A percentile compares a stretch with the other conserved stretches of the same genome.
phyloP scores from a whole-genome alignment of 441 rosid species.

The Croton laevigatus region DNA sequence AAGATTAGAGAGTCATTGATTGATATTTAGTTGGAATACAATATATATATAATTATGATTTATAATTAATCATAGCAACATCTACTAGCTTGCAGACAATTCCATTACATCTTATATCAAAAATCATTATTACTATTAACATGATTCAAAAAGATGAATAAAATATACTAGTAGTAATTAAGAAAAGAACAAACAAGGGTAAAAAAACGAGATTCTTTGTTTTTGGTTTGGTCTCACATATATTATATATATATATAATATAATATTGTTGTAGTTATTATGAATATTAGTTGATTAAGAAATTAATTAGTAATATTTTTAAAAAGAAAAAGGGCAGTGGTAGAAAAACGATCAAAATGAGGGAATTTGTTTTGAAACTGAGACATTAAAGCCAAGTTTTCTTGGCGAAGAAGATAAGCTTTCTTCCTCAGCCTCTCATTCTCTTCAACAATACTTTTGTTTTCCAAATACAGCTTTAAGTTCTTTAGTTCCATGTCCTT shows the following conservation, averaged over 20 bases:
- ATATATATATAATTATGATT: conserved; percentile 2
- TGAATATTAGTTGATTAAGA: too few relatives aligned
- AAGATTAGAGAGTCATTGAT: conserved; percentile 2
- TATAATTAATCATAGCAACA: not conserved
- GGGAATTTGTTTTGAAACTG: conserved; percentile 47
- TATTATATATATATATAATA: not conserved
- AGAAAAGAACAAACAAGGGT: not conserved
- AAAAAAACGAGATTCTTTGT: not conserved
- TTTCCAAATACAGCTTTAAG: conserved; percentile 67
- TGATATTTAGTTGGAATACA: conserved; percentile 5
- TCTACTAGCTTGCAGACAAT: conserved; percentile 9
- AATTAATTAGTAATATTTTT: conserved; percentile 18
- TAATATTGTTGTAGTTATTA: too few relatives aligned
- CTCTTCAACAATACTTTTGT: conserved; percentile 60
- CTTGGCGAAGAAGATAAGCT: conserved; percentile 67
- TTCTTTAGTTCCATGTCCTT: conserved; percentile 52
- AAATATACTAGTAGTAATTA: not conserved
- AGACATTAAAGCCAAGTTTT: conserved; percentile 60
- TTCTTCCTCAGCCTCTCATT: conserved; percentile 71
- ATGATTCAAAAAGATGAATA: not conserved
- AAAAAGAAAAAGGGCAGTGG: conserved; percentile 29
- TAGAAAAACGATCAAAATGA: conserved; percentile 27
- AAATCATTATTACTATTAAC: not conserved
- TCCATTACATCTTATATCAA: conserved; percentile 7
- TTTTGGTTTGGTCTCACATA: not conserved